phyloP scores from a whole-genome alignment of 2,329 filamentous ascomycete genomes.

The Colletotrichum karsti region DNA sequence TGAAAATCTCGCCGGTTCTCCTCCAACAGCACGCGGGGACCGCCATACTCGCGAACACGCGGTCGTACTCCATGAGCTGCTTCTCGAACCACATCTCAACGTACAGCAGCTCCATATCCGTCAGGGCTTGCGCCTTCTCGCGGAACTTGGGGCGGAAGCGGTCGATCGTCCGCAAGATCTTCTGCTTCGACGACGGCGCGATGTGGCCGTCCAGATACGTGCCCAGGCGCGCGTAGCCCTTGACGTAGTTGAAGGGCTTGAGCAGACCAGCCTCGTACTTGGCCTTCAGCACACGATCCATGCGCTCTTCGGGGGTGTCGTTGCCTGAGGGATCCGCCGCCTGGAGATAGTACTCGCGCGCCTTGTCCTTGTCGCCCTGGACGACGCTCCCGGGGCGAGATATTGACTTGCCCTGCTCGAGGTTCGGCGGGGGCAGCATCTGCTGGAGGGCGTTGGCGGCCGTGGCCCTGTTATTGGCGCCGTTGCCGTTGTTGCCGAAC shows the following conservation, averaged over 20 bases:
- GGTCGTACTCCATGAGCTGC: conserved; percentile 96
- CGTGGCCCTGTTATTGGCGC: conserved; percentile 27
- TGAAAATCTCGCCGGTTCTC: conserved; percentile 94
- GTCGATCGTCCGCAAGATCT: conserved; percentile 90
- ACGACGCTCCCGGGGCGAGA: conserved; percentile 69
- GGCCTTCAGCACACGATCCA: conserved; percentile 92
- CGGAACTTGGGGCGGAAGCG: conserved; percentile 95
- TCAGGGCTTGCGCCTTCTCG: conserved; percentile 91
- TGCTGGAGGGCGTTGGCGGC: conserved; percentile 32
- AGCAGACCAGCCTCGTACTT: conserved; percentile 96
- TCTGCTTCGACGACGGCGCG: conserved; percentile 82
- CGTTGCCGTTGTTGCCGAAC: conserved; percentile 51
- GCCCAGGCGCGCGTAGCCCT: conserved; percentile 89
- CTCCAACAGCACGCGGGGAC: conserved; percentile 98
- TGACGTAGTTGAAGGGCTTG: conserved; percentile 98
- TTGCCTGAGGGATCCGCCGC: conserved; percentile 92
- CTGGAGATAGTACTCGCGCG: conserved; percentile 94
- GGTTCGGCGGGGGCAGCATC: conserved; percentile 57
- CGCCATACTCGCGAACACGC: conserved; percentile 98
- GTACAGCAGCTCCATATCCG: conserved; percentile 91
- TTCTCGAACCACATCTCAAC: conserved; percentile 99
- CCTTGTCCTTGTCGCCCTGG: conserved; percentile 76
- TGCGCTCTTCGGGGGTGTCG: conserved; percentile 88
- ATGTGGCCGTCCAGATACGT: conserved; percentile 93
- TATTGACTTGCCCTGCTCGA: conserved; percentile 61